A percentile compares a stretch with the other conserved stretches of the same genome.
Conservation (phyloP, 129 eudicot genomes). For the Flaveria linearis region DNA sequence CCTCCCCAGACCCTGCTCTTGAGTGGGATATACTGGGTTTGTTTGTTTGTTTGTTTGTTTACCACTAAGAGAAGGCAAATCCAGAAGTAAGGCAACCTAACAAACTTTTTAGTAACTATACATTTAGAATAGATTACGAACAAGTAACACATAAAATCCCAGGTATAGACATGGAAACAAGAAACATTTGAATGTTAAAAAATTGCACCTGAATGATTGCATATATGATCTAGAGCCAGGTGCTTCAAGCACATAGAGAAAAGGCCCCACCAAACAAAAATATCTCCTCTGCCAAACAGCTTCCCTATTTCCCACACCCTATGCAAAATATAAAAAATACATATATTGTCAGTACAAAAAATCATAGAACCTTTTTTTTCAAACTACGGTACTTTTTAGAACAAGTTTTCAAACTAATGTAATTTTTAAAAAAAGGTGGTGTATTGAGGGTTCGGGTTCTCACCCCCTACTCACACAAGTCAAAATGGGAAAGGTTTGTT, state of each 20-base stretch:
- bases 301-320: conserved; percentile 97
- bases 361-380: background rate
- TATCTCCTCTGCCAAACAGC: conserved; percentile 97
- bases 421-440: background rate
- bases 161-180: background rate
- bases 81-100: background rate
- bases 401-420: background rate
- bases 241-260: conserved; percentile 76
- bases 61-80: background rate
- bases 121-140: background rate
- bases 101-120: conserved; percentile 3
- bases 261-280: conserved; percentile 89
- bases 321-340: conserved; percentile 19
- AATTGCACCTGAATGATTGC: conserved; percentile 71
- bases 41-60: too few species aligned
- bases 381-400: background rate
- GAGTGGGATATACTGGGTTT: too few species aligned
- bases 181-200: background rate
- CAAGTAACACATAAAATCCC: background rate
- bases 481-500: background rate
- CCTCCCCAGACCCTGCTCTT: too few species aligned
- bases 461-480: background rate
- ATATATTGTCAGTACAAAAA: conserved; percentile 7
- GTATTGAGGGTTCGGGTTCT: background rate
- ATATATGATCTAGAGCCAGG: conserved; percentile 84